These are phyloP conservation scores for Aspergillus hancockii DNA, from an alignment of 495 filamentous ascomycete species.

Conservation along the genomic window DNA sequence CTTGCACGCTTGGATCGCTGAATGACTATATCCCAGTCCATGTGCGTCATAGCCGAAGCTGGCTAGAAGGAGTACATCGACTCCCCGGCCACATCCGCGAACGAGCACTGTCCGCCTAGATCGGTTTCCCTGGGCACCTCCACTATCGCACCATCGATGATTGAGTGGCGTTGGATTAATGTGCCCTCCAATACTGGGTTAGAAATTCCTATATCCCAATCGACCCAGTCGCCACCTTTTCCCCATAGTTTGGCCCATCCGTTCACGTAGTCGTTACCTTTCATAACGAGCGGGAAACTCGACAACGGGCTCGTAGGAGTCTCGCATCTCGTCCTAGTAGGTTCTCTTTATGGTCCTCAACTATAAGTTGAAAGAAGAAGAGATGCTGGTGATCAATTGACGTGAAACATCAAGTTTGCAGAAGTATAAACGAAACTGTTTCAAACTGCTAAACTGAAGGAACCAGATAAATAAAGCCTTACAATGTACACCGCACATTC, in stretches of 20 bases:
- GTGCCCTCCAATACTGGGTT: conserved; percentile 68
- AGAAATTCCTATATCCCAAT: conserved; percentile 67
- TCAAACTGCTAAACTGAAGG: too few species aligned
- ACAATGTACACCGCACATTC: too few species aligned
- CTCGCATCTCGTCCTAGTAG: too few species aligned
- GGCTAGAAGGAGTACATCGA: conserved; percentile 72
- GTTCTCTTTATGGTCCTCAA: too few species aligned
- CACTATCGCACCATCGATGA: conserved; percentile 44
- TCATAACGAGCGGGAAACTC: too few species aligned
- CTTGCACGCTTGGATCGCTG: conserved; percentile 56
- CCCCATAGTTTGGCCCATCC: conserved; percentile 66
- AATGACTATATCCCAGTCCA: conserved; percentile 66
- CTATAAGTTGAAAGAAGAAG: too few species aligned
- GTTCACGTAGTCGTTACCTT: too few species aligned
- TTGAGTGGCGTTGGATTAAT: conserved; percentile 46
- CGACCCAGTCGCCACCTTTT: conserved; percentile 56
- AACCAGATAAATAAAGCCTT: too few species aligned
- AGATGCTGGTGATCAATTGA: too few species aligned
- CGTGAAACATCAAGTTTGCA: too few species aligned
- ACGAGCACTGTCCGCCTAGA: conserved; percentile 55
- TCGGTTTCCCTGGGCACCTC: conserved; percentile 12
- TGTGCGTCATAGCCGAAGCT: conserved; percentile 71
- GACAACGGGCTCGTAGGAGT: too few species aligned
- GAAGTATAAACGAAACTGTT: too few species aligned
- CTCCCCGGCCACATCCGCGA: conserved; percentile 74